Evolutionary conservation across 1,284 basidiomycete species (phyloP).

Genomic region (Boletus nobilissimus): DNA sequence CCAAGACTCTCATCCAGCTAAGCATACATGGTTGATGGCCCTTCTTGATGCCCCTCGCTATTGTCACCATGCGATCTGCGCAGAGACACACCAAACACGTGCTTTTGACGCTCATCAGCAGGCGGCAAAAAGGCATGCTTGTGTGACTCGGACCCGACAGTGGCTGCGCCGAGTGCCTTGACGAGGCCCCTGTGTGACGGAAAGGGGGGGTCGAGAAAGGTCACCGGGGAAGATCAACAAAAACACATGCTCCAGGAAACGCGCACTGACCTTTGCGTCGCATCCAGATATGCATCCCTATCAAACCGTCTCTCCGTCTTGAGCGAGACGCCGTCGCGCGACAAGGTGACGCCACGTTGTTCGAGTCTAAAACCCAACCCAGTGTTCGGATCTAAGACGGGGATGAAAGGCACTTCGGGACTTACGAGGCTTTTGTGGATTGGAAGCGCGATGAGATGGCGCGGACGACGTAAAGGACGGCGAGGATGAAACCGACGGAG

Average conservation of each 20-base stretch:
- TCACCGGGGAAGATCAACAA: not conserved
- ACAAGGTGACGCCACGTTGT: constrained; percentile 63
- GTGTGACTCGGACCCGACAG: constrained; percentile 32
- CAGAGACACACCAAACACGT: constrained; percentile 13
- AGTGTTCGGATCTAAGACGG: not conserved
- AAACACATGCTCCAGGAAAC: not conserved
- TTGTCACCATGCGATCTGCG: constrained; percentile 20
- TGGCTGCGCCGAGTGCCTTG: constrained; percentile 38
- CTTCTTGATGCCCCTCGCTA: not conserved
- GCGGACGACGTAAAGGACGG: constrained; percentile 49
- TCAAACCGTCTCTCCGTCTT: constrained; percentile 69
- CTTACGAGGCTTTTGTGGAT: constrained; percentile 60
- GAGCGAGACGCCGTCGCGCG: constrained; percentile 66
- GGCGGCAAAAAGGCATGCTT: constrained; percentile 25
- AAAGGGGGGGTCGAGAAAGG: not conserved
- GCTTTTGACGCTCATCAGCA: not conserved
- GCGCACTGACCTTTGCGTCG: constrained; percentile 68
- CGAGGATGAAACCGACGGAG: constrained; percentile 56
- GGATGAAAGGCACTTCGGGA: not conserved
- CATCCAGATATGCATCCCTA: constrained; percentile 72
- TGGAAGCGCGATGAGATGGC: constrained; percentile 53
- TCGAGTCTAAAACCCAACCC: constrained; percentile 50
- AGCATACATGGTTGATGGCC: not conserved
- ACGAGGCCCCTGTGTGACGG: constrained; percentile 37
- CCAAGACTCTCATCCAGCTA: not conserved